Conservation (phyloP, 345 rosid genomes). For the Leavenworthia alabamica region DNA sequence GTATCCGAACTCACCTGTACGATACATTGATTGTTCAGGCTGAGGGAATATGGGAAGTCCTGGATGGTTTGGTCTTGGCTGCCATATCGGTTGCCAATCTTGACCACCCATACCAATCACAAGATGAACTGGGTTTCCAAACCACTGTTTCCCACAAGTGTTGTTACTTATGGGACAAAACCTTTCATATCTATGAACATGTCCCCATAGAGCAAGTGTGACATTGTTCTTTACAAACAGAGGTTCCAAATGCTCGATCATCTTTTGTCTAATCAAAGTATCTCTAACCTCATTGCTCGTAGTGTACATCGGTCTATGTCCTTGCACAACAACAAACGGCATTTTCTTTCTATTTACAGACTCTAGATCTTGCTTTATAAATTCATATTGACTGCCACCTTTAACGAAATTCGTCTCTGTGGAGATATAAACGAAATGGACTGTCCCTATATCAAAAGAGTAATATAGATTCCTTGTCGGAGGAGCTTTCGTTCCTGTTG, state of each 20-base stretch:
- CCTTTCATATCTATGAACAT: conserved; percentile 92
- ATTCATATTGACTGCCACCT: conserved; percentile 61
- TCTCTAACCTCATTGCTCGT: conserved; percentile 64
- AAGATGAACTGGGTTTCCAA: conserved; percentile 70
- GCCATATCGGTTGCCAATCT: conserved; percentile 91
- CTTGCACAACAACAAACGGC: conserved; percentile 74
- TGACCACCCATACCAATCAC: conserved; percentile 98
- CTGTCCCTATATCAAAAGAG: conserved; percentile 62
- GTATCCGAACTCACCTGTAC: conserved; percentile 88
- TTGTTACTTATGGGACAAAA: conserved; percentile 84
- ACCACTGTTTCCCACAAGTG: conserved; percentile 56
- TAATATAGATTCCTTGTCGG: conserved; percentile 77
- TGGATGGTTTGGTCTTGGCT: conserved; percentile 72
- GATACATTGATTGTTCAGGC: conserved; percentile 68
- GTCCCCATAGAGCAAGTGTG: conserved; percentile 88
- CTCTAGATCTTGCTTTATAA: conserved; percentile 65
- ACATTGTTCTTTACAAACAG: conserved; percentile 63
- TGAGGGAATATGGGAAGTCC: conserved; percentile 65
- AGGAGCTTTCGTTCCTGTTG: conserved; percentile 62
- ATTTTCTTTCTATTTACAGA: conserved; percentile 64
- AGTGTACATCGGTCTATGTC: conserved; percentile 96
- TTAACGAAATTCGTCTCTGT: conserved; percentile 80
- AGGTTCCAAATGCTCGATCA: conserved; percentile 79
- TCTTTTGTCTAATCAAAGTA: conserved; percentile 43
- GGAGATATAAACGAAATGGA: conserved; percentile 72